A percentile compares a stretch with the other conserved stretches of the same genome.
phyloP scores from a whole-genome alignment of 2,329 filamentous ascomycete genomes.

The Colletotrichum nymphaeae region DNA sequence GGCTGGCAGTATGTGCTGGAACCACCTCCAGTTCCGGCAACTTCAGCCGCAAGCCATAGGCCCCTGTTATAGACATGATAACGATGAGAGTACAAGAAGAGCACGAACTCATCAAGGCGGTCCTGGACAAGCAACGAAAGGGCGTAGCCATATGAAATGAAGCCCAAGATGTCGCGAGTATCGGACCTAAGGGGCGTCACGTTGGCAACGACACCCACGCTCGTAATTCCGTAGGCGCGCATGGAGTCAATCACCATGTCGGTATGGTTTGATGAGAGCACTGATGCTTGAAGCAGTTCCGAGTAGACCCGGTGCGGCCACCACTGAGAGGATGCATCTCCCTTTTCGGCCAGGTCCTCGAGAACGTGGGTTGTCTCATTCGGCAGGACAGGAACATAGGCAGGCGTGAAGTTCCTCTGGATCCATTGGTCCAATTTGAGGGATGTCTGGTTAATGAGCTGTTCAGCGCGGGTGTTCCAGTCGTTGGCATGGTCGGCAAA shows the following conservation, averaged over 20 bases:
- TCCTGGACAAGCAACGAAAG: background rate
- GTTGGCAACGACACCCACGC: slow-evolving; percentile 10
- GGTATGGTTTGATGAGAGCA: slow-evolving; percentile 1
- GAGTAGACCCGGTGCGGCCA: slow-evolving; percentile 15
- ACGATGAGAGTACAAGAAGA: slow-evolving; percentile 11
- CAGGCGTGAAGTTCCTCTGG: slow-evolving; percentile 5
- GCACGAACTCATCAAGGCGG: slow-evolving; percentile 7
- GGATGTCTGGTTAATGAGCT: slow-evolving; percentile 1
- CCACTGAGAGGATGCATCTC: slow-evolving; percentile 1
- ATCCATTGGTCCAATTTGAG: background rate
- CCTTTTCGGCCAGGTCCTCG: slow-evolving; percentile 1
- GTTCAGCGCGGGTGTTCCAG: slow-evolving; percentile 12
- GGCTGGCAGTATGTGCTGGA: slow-evolving; percentile 23
- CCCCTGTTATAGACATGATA: slow-evolving; percentile 5
- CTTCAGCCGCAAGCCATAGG: background rate
- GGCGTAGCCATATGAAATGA: slow-evolving; percentile 13
- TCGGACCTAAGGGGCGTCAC: slow-evolving; percentile 9
- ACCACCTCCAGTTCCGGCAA: slow-evolving; percentile 14
- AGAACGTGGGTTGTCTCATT: slow-evolving; percentile 15
- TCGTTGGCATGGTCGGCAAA: background rate
- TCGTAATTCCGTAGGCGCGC: slow-evolving; percentile 2
- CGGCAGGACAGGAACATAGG: slow-evolving; percentile 5
- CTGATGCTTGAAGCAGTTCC: slow-evolving; percentile 4
- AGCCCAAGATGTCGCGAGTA: slow-evolving; percentile 14
- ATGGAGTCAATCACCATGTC: slow-evolving; percentile 10